These are phyloP conservation scores for Uronychia binucleata DNA, from an alignment of 73 alveolate genomes.

Conservation along the genomic window DNA sequence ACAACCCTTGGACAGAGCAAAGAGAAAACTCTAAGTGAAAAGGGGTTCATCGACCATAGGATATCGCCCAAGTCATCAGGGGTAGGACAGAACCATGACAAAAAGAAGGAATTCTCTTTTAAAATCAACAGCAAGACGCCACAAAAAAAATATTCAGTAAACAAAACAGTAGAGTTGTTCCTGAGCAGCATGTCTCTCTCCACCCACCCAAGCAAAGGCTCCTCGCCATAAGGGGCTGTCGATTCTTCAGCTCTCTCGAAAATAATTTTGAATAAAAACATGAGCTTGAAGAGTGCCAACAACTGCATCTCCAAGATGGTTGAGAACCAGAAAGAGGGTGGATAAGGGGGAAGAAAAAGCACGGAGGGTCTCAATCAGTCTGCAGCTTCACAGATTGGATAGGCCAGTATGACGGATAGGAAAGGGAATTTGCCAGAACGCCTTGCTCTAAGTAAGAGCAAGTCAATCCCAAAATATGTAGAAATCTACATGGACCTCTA, in stretches of 20 bases:
- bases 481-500: not conserved
- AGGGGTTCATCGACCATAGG: no score
- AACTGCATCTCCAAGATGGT: not conserved
- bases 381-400: no score
- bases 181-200: not conserved
- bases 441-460: not conserved
- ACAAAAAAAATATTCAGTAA: not conserved
- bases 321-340: no score
- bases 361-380: no score
- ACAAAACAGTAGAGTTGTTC: not conserved
- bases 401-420: not conserved
- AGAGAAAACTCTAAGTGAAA: not conserved
- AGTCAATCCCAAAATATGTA: not conserved
- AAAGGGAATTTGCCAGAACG: not conserved
- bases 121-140: no score
- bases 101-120: no score
- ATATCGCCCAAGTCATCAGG: no score
- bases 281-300: not conserved
- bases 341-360: no score
- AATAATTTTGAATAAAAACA: not conserved
- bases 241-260: not conserved
- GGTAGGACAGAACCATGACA: no score
- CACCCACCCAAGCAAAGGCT: no score
- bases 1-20: not conserved
- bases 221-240: not conserved